Base-by-base conservation (phyloP, 129 eudicot species). In the Tagetes erecta region DNA sequence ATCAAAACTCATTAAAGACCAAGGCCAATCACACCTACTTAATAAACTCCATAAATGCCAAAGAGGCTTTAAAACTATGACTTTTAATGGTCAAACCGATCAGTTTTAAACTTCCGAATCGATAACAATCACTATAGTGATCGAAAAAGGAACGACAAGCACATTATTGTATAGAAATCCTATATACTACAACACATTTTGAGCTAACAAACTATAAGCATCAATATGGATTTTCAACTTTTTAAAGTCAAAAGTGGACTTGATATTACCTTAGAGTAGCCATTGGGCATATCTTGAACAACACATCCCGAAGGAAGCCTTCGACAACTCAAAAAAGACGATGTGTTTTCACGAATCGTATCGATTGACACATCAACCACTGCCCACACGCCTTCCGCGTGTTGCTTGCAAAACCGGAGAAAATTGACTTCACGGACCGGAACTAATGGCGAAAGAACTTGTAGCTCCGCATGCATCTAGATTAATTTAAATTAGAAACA, bases 241-340 rank as follows among this genome's bases (percentile, higher is more conserved):
- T 65, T 9, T 27, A 7, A 51, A 70, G 56, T 40, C 55, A 53
- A 64, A 39, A 68, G 67, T 51, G 64, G 69, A 60, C n/a, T 56
- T 1, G 35, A 57, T 57, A 34, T 64, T 94, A 95, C 99, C 92
- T 95, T 95, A n/a, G 97, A 91, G 78, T 95, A 95, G 73, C 99
- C 99, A 84, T 95, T 95, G 27, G 99, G 99, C 99, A 95, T 91
- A 79, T 95, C 99, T 76, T 95, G 95, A 60, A 95, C 99, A 34
- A 95, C 91, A 44, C 97, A 95, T 30, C 99, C 99, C 0, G 99
- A 95, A 31, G 99, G 99, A 74, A 88, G 99, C 80, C 96, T 91
- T 75, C 99, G 83, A 81, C 97, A 84, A 73, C 75, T 81, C 14
- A 81, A 73, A 80, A 81, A 93, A 8, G 84, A 2, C 51, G 90